Percentiles rank a stretch among this genome's conserved stretches.
Conservation (phyloP, 2,329 filamentous ascomycete genomes). For the Canariomyces notabilis region DNA sequence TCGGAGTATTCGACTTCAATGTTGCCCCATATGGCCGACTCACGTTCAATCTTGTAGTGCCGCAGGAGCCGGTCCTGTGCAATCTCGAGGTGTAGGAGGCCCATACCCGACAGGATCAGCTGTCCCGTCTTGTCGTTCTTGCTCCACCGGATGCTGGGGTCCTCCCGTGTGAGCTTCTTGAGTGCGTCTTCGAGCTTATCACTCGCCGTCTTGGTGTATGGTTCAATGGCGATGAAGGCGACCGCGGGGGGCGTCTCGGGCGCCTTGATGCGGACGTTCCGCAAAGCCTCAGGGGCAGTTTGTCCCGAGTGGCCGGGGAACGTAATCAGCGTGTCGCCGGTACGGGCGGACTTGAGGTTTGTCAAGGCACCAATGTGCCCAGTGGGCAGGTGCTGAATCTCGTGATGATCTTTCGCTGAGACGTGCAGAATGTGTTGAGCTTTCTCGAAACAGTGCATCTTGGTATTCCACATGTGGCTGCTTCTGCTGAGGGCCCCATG, state of each 20-base stretch:
- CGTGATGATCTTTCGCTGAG: constrained; percentile 80
- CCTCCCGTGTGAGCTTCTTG: constrained; percentile 76
- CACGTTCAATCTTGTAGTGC: constrained; percentile 79
- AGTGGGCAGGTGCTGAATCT: constrained; percentile 71
- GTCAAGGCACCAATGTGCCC: constrained; percentile 94
- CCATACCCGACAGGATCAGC: constrained; percentile 93
- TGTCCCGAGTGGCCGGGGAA: constrained; percentile 54
- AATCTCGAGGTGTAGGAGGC: constrained; percentile 90
- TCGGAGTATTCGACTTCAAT: constrained; percentile 97
- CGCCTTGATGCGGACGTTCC: constrained; percentile 75
- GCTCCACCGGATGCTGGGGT: constrained; percentile 82
- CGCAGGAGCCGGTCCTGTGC: constrained; percentile 81
- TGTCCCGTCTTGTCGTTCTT: constrained; percentile 87
- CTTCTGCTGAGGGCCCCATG: constrained; percentile 74
- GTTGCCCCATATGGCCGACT: constrained; percentile 61
- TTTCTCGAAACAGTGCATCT: constrained; percentile 70
- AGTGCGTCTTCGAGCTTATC: constrained; percentile 74
- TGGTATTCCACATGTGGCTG: constrained; percentile 79
- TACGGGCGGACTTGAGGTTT: constrained; percentile 85
- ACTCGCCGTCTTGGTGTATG: constrained; percentile 56
- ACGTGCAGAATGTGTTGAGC: constrained; percentile 81
- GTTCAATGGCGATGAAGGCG: constrained; percentile 93
- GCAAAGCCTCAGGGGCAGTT: constrained; percentile 62
- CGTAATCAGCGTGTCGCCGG: constrained; percentile 84
- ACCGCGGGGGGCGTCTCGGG: constrained; percentile 89